These are phyloP conservation scores for Tylopilus rubrobrunneus DNA, from an alignment of 768 basidiomycete genomes.

Conservation along the genomic window DNA sequence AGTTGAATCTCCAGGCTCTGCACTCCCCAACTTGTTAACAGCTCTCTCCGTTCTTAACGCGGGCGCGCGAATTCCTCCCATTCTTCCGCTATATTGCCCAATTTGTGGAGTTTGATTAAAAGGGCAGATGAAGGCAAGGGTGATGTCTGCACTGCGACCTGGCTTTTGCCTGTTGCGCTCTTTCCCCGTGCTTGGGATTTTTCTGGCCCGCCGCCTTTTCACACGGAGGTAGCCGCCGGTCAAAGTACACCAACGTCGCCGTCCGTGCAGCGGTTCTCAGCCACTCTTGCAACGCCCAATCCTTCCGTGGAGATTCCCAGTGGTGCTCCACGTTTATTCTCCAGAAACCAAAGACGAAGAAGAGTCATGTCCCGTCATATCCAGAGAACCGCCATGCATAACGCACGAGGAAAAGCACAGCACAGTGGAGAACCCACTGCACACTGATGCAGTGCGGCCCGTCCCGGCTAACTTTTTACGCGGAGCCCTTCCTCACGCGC, in stretches of 20 bases:
- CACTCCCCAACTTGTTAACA: constrained; percentile 71
- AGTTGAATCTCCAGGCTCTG: constrained; percentile 52
- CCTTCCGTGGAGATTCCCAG: constrained; percentile 29
- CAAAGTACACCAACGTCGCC: constrained; percentile 17
- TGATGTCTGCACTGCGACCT: constrained; percentile 88
- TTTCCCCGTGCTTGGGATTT: constrained; percentile 82
- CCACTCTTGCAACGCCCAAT: constrained; percentile 25
- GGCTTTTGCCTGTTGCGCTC: constrained; percentile 80
- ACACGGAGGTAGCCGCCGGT: constrained; percentile 17
- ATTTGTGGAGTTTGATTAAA: constrained; percentile 63
- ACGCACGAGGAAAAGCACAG: constrained; percentile 19
- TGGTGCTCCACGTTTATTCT: constrained; percentile 35
- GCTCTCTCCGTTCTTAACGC: constrained; percentile 65
- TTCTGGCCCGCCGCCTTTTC: constrained; percentile 36
- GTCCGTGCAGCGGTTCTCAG: constrained; percentile 22
- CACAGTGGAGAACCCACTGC: constrained; percentile 19
- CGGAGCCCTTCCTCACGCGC: neutral
- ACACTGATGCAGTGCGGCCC: constrained; percentile 8
- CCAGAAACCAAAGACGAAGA: constrained; percentile 27
- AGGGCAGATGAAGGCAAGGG: constrained; percentile 65
- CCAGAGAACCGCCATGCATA: constrained; percentile 25
- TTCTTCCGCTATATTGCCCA: constrained; percentile 81
- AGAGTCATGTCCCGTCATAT: constrained; percentile 20
- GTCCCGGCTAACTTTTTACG: neutral
- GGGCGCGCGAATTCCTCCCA: constrained; percentile 79